Conservation (phyloP, 305 asterid genomes). For the Fraxinus xanthoxyloides region DNA sequence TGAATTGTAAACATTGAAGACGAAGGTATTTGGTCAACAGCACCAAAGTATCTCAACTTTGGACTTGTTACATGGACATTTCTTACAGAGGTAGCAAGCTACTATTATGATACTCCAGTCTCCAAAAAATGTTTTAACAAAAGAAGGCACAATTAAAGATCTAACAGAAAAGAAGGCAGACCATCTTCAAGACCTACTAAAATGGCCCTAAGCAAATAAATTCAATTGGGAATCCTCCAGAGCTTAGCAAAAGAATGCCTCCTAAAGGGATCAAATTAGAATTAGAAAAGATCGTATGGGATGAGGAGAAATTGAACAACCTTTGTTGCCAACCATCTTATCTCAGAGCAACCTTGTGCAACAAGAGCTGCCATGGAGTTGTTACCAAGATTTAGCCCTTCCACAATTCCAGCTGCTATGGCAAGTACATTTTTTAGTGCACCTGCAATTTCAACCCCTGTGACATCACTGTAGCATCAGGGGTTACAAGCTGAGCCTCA, state of each 20-base stretch:
- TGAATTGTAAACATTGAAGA: background rate
- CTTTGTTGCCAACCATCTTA: constrained; percentile 96
- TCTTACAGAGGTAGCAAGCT: background rate
- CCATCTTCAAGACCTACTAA: background rate
- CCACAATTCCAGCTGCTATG: constrained; percentile 94
- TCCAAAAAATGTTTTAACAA: background rate
- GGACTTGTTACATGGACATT: background rate
- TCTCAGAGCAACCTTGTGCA: constrained; percentile 94
- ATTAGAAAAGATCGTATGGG: background rate
- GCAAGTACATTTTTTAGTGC: constrained; percentile 93
- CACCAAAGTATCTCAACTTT: background rate
- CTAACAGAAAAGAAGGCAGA: background rate
- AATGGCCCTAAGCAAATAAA: background rate
- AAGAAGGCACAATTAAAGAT: background rate
- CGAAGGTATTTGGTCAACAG: background rate
- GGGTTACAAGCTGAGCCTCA: constrained; percentile 43
- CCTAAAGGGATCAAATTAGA: background rate
- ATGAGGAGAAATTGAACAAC: constrained; percentile 30
- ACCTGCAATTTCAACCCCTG: constrained; percentile 98
- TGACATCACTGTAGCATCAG: constrained; percentile 89
- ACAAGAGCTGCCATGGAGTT: constrained; percentile 97
- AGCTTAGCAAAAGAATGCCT: background rate
- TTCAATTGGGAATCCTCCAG: background rate
- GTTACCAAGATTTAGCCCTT: constrained; percentile 86
- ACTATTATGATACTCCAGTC: background rate